phyloP scores from a whole-genome alignment of 2,329 filamentous ascomycete genomes.

The Aspergillus sp. region DNA sequence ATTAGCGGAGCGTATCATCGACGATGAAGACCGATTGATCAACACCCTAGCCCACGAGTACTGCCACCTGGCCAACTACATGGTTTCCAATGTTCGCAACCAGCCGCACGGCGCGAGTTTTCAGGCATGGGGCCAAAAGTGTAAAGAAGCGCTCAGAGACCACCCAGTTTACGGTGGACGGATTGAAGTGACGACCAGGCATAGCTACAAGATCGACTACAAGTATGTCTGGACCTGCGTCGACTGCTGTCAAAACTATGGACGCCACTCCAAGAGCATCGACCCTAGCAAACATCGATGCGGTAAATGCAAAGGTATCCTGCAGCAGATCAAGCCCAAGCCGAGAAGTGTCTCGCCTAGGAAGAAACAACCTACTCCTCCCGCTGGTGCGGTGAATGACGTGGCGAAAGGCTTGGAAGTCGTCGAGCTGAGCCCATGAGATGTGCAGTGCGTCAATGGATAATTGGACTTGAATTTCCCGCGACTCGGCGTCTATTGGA shows the following conservation, averaged over 20 bases:
- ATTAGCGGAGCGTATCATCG: constrained; percentile 83
- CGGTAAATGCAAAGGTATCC: constrained; percentile 67
- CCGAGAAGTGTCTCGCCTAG: constrained; percentile 53
- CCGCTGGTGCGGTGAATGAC: not conserved
- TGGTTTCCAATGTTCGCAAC: constrained; percentile 72
- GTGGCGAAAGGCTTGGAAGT: constrained; percentile 2
- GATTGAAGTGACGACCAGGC: constrained; percentile 82
- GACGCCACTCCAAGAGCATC: constrained; percentile 83
- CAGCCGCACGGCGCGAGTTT: constrained; percentile 84
- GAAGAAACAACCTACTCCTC: constrained; percentile 21
- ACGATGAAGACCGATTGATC: constrained; percentile 71
- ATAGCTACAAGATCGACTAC: constrained; percentile 85
- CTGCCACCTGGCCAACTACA: constrained; percentile 90
- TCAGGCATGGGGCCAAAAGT: constrained; percentile 63
- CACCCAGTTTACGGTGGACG: constrained; percentile 58
- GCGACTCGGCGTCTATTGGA: not conserved
- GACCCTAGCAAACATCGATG: constrained; percentile 71
- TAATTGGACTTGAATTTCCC: too few relatives aligned
- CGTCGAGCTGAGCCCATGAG: not conserved
- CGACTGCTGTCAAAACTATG: constrained; percentile 69
- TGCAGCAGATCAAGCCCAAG: constrained; percentile 77
- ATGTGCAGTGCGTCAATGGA: not conserved
- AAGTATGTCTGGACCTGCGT: constrained; percentile 85
- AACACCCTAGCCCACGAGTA: constrained; percentile 97
- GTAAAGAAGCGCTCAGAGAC: constrained; percentile 34